These are phyloP conservation scores for Dimocarpus longan DNA, from an alignment of 345 rosid species.

Conservation along the genomic window DNA sequence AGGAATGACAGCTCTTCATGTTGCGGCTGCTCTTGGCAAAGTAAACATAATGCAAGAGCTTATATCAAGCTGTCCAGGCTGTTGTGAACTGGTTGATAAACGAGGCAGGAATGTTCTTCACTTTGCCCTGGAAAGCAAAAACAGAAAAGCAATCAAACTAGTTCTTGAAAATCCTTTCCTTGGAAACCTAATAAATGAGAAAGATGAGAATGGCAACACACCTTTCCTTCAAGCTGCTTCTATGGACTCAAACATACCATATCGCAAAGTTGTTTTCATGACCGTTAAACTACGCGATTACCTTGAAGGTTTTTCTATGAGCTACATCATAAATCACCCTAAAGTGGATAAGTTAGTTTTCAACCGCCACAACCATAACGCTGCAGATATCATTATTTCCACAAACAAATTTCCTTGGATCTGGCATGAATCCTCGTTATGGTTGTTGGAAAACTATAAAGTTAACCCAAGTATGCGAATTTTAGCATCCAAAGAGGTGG, in stretches of 20 bases:
- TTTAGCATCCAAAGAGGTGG: no score
- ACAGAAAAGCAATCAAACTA: neutral
- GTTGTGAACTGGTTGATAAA: constrained; percentile 3
- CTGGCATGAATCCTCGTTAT: no score
- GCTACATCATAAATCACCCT: neutral
- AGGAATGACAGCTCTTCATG: constrained; percentile 23
- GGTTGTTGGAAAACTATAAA: no score
- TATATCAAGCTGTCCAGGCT: neutral
- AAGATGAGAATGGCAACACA: neutral
- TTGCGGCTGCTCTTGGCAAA: constrained; percentile 10
- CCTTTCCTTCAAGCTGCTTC: neutral
- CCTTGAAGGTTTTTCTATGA: no score
- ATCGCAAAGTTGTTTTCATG: no score
- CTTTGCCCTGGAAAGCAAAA: constrained; percentile 1
- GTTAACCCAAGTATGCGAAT: no score
- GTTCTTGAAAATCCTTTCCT: neutral
- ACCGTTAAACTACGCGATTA: no score
- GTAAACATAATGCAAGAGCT: neutral
- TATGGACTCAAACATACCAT: neutral
- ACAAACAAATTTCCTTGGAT: no score
- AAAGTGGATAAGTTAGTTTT: neutral
- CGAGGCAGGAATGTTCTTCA: constrained; percentile 26
- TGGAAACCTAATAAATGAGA: constrained; percentile 13
- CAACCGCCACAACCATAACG: neutral
- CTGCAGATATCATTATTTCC: neutral